Conservation (phyloP, 257 asterid species). For the Echium plantagineum region DNA sequence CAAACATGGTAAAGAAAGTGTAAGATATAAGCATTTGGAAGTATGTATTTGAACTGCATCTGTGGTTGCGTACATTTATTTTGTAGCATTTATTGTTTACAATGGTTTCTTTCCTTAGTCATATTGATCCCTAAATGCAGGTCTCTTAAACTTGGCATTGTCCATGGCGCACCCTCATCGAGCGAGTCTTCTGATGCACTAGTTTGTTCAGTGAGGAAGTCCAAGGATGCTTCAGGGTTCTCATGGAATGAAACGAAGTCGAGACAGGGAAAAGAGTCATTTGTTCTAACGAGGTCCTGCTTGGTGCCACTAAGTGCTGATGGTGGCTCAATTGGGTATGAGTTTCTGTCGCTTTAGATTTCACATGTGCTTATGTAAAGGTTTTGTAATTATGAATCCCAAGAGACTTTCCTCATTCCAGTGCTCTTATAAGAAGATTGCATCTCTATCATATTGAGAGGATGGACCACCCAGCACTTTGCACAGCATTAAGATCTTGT, state of each 20-base stretch:
- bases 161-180: slow-evolving; percentile 38
- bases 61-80: background rate
- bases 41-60: background rate
- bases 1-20: background rate
- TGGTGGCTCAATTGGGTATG: slow-evolving; percentile 67
- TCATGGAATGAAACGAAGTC: slow-evolving; percentile 64
- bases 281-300: slow-evolving; percentile 60
- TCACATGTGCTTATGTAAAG: background rate
- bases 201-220: slow-evolving; percentile 43
- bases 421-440: slow-evolving; percentile 55
- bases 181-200: slow-evolving; percentile 29
- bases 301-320: slow-evolving; percentile 57
- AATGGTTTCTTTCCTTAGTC: background rate
- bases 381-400: background rate
- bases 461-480: slow-evolving; percentile 52
- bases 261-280: slow-evolving; percentile 60
- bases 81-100: background rate
- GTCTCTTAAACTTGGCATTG: slow-evolving; percentile 74
- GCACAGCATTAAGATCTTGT: slow-evolving; percentile 63
- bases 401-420: slow-evolving; percentile 11
- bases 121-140: slow-evolving; percentile 19
- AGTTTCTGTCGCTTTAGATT: slow-evolving; percentile 5
- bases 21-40: background rate
- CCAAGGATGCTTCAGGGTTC: slow-evolving; percentile 50
- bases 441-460: slow-evolving; percentile 80